A percentile compares a stretch with the other conserved stretches of the same genome.
Conservation (phyloP, 768 basidiomycete species). For the Lentinula raphanica region DNA sequence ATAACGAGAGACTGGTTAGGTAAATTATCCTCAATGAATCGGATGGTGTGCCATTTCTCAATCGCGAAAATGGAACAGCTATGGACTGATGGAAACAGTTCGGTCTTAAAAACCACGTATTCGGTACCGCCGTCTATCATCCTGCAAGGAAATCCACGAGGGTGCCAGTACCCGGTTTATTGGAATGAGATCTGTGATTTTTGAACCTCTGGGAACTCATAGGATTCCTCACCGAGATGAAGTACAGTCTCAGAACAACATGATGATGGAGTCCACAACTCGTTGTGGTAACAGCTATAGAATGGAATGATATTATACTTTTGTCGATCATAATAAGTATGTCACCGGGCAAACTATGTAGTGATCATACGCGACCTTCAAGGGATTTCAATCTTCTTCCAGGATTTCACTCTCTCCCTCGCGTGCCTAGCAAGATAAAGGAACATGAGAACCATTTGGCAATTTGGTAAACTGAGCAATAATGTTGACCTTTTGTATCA, state of each 20-base stretch:
- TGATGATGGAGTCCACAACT: too few species aligned
- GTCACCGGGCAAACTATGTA: too few species aligned
- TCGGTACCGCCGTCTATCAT: neutral
- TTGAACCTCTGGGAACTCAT: too few species aligned
- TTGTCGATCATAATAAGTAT: too few species aligned
- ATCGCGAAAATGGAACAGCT: neutral
- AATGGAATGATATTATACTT: too few species aligned
- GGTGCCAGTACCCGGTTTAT: too few species aligned
- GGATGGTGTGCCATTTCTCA: neutral
- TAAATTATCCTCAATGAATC: neutral
- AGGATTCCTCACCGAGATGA: too few species aligned
- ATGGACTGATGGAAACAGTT: neutral
- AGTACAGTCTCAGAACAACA: too few species aligned
- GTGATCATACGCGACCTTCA: neutral
- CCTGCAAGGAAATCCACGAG: too few species aligned
- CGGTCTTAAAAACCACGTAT: neutral
- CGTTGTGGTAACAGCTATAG: too few species aligned
- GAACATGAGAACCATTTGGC: slow-evolving; percentile 6
- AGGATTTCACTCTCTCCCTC: slow-evolving; percentile 68
- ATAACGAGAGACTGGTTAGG: neutral
- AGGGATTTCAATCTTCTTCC: slow-evolving; percentile 29
- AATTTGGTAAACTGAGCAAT: slow-evolving; percentile 3
- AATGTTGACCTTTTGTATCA: slow-evolving; percentile 64
- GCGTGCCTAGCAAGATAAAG: slow-evolving; percentile 45
- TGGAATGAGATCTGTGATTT: too few species aligned